Evolutionary conservation across 495 filamentous ascomycete species (phyloP).

Genomic region (Margaritispora aquatica): DNA sequence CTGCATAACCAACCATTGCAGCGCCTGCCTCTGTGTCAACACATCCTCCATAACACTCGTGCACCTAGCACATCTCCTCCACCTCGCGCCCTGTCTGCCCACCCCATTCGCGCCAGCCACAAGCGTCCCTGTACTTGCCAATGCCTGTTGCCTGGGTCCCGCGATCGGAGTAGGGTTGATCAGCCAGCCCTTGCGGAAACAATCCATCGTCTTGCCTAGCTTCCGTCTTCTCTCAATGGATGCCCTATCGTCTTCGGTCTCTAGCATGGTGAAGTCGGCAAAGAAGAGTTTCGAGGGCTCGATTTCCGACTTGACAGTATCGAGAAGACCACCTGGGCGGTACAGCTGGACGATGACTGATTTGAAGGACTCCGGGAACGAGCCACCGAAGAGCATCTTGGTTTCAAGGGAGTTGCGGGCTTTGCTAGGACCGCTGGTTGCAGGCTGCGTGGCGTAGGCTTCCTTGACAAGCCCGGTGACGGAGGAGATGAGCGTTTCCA

Average conservation of each 20-base stretch:
- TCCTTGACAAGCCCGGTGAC: slow-evolving; percentile 39
- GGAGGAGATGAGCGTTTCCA: slow-evolving; percentile 40
- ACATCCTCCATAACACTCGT: slow-evolving; percentile 59
- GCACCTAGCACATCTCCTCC: slow-evolving; percentile 56
- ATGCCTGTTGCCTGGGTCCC: neutral
- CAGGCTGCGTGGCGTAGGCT: slow-evolving; percentile 35
- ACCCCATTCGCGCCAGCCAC: neutral
- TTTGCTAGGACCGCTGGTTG: slow-evolving; percentile 20
- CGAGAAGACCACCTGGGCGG: slow-evolving; percentile 28
- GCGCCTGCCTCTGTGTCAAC: slow-evolving; percentile 29
- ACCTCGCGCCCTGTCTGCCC: slow-evolving; percentile 24
- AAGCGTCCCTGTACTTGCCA: neutral
- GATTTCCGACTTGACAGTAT: slow-evolving; percentile 31
- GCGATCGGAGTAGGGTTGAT: neutral
- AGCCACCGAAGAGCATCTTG: slow-evolving; percentile 39
- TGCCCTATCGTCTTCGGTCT: slow-evolving; percentile 33
- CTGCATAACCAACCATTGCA: slow-evolving; percentile 45
- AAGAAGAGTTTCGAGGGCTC: slow-evolving; percentile 44
- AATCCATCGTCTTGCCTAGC: slow-evolving; percentile 18
- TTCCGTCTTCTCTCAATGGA: slow-evolving; percentile 5
- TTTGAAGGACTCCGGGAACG: slow-evolving; percentile 40
- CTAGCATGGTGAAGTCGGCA: slow-evolving; percentile 40
- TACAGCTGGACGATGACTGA: slow-evolving; percentile 43
- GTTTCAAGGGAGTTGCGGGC: slow-evolving; percentile 33
- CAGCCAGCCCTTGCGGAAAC: slow-evolving; percentile 21